phyloP scores from a whole-genome alignment of 768 basidiomycete species.

The Leccinum rimulosum region DNA sequence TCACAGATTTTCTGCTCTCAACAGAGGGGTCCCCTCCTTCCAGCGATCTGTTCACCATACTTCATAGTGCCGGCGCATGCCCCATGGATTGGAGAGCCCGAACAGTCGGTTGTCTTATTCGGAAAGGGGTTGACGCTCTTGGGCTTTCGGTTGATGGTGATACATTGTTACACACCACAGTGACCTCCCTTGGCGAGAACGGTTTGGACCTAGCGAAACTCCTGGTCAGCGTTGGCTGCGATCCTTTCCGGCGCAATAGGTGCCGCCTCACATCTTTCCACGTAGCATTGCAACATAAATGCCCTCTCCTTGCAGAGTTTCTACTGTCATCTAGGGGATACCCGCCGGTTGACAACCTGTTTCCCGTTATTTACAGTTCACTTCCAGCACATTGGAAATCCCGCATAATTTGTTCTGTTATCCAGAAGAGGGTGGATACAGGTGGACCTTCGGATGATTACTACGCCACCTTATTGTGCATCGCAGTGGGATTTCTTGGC shows the following conservation, averaged over 20 bases:
- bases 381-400: neutral
- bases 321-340: neutral
- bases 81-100: neutral
- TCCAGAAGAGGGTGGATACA: neutral
- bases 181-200: neutral
- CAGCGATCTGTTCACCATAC: neutral
- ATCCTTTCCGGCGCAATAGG: neutral
- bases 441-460: neutral
- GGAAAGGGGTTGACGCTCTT: neutral
- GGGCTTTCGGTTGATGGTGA: neutral
- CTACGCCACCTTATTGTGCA: neutral
- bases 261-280: neutral
- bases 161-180: neutral
- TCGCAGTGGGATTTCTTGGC: neutral
- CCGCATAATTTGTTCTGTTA: no score
- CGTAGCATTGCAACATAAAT: neutral
- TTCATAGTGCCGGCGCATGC: neutral
- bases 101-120: neutral
- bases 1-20: conserved; percentile 1
- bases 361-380: neutral
- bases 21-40: neutral
- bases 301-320: neutral
- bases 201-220: neutral
- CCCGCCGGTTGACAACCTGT: neutral
- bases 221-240: neutral